phyloP scores from a whole-genome alignment of 2,329 filamentous ascomycete genomes.

The Calonectria naviculata region DNA sequence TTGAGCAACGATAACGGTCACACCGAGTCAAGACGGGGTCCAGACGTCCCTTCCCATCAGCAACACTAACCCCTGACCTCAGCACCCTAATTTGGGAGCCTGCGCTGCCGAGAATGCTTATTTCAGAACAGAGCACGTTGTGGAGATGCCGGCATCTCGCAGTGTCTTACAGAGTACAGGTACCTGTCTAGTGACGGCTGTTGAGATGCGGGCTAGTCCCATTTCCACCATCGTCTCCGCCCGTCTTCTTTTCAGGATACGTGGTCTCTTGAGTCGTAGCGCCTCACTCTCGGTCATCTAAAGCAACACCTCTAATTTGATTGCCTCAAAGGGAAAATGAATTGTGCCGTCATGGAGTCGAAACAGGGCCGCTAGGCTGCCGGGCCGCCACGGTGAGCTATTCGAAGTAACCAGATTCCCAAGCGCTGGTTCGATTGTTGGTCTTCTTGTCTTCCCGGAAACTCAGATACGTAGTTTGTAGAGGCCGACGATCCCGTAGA shows the following conservation, averaged over 20 bases:
- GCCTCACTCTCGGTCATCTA: neutral
- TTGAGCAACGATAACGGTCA: neutral
- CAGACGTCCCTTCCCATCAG: neutral
- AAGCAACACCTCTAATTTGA: neutral
- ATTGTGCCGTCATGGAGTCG: neutral
- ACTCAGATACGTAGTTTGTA: no score
- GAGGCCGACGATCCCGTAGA: neutral
- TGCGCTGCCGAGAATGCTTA: neutral
- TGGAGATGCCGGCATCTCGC: neutral
- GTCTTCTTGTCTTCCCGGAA: neutral
- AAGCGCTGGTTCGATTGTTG: neutral
- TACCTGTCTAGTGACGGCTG: neutral
- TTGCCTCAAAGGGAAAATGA: no score
- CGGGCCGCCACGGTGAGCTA: neutral
- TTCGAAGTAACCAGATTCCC: neutral
- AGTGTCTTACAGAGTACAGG: slow-evolving; percentile 1
- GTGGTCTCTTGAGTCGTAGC: slow-evolving; percentile 18
- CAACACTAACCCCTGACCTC: neutral
- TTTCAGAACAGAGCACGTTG: neutral
- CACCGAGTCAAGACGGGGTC: neutral
- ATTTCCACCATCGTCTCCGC: slow-evolving; percentile 11
- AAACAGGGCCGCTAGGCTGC: neutral
- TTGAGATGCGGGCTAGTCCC: slow-evolving; percentile 11
- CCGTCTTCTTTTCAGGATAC: slow-evolving; percentile 16
- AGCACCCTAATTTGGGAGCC: neutral